Conservation (phyloP, 139 green algal species). For the Pleodorina starrii region DNA sequence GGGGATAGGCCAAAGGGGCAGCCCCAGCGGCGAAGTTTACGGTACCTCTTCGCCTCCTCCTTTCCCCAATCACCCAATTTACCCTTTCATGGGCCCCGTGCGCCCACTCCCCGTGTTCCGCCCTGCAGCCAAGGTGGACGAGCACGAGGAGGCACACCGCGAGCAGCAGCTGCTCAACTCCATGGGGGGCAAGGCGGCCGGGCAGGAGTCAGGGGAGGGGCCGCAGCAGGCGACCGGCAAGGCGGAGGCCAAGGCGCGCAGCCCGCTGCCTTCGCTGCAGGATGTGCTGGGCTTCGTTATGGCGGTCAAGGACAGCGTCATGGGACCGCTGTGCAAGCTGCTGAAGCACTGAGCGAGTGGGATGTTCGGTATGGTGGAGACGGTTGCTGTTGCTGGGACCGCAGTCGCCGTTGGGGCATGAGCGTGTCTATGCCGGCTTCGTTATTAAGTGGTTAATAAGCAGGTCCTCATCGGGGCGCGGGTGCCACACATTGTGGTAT, state of each 20-base stretch:
- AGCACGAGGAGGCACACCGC: constrained; percentile 39
- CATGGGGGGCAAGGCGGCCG: not conserved
- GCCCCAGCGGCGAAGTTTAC: too few species aligned
- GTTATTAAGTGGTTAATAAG: too few species aligned
- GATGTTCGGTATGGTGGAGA: too few species aligned
- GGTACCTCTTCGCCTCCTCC: too few species aligned
- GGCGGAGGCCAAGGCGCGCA: not conserved
- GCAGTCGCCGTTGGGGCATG: too few species aligned
- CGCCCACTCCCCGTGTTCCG: not conserved
- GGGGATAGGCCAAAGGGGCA: too few species aligned
- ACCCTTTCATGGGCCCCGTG: too few species aligned
- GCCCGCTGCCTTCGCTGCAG: not conserved
- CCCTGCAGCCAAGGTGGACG: constrained; percentile 44
- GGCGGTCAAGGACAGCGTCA: not conserved
- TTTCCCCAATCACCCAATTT: too few species aligned
- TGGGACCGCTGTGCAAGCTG: not conserved
- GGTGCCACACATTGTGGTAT: too few species aligned
- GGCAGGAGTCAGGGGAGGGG: not conserved
- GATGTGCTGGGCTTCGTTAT: not conserved
- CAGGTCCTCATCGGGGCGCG: too few species aligned
- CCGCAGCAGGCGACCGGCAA: not conserved
- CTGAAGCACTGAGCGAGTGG: not conserved
- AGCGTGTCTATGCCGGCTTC: too few species aligned
- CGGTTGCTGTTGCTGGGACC: too few species aligned
- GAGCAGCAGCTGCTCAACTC: not conserved